Conservation (phyloP, 768 basidiomycete species). For the Tubosaeta sp. region DNA sequence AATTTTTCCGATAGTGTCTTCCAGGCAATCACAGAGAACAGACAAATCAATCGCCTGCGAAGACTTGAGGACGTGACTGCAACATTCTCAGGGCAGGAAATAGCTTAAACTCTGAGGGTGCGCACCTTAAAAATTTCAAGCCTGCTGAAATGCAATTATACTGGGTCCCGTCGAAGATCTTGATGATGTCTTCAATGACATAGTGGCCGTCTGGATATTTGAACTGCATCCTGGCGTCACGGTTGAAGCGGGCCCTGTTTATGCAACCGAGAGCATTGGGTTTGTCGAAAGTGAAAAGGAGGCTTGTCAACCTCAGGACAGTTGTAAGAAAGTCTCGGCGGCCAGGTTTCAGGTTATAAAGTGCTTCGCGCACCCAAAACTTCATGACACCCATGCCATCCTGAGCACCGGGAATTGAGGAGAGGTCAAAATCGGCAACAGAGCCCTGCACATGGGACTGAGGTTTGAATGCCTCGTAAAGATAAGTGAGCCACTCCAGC, state of each 20-base stretch:
- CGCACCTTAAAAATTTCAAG: constrained; percentile 39
- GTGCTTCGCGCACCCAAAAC: constrained; percentile 42
- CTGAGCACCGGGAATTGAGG: constrained; percentile 37
- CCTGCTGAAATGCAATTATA: constrained; percentile 32
- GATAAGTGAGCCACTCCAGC: constrained; percentile 33
- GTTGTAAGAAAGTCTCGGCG: constrained; percentile 28
- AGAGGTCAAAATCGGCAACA: constrained; percentile 30
- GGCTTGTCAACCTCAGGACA: constrained; percentile 33
- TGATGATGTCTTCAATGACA: constrained; percentile 32
- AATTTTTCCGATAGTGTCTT: constrained; percentile 41
- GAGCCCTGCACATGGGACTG: constrained; percentile 45
- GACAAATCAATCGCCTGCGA: constrained; percentile 40
- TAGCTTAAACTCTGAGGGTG: constrained; percentile 1
- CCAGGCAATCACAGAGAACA: constrained; percentile 49
- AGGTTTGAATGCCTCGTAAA: constrained; percentile 51
- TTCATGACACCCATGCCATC: constrained; percentile 36
- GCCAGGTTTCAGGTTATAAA: constrained; percentile 35
- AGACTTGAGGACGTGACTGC: constrained; percentile 43
- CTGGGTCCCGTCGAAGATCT: constrained; percentile 25
- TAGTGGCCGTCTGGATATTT: constrained; percentile 16
- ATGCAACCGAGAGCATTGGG: constrained; percentile 34
- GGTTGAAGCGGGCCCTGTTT: constrained; percentile 28
- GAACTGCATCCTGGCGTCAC: constrained; percentile 1
- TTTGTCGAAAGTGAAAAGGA: constrained; percentile 38
- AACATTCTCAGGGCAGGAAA: constrained; percentile 19